A percentile compares a stretch with the other conserved stretches of the same genome.
Conservation (phyloP, 2,329 filamentous ascomycete species). For the Clonostachys byssicola region DNA sequence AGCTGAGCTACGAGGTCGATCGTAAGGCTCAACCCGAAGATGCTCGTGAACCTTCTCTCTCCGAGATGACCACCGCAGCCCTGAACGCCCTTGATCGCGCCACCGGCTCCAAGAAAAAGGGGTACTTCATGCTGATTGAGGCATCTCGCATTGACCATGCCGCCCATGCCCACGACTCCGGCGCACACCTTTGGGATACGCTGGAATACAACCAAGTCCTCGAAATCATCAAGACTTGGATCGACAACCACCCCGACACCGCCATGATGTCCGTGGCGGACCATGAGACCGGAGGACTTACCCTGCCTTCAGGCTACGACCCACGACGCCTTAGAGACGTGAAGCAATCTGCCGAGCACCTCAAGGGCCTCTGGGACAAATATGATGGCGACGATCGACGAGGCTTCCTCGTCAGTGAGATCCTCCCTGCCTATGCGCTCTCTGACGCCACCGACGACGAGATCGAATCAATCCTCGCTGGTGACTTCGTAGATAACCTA, state of each 20-base stretch:
- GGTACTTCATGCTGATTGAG: constrained; percentile 23
- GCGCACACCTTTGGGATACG: constrained; percentile 40
- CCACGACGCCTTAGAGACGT: constrained; percentile 16
- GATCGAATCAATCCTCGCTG: constrained; percentile 12
- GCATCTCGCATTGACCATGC: constrained; percentile 24
- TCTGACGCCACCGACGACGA: constrained; percentile 14
- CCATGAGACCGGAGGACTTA: constrained; percentile 30
- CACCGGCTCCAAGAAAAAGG: constrained; percentile 18
- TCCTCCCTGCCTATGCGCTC: constrained; percentile 21
- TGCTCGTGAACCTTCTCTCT: constrained; percentile 9
- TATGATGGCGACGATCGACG: constrained; percentile 19
- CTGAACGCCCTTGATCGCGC: constrained; percentile 23
- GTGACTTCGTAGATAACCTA: constrained; percentile 14
- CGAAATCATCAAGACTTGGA: constrained; percentile 23
- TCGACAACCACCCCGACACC: constrained; percentile 27
- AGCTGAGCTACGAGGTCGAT: constrained; percentile 25
- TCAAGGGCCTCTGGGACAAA: constrained; percentile 12
- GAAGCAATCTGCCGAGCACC: constrained; percentile 16
- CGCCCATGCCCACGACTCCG: constrained; percentile 45
- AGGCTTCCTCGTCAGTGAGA: constrained; percentile 12
- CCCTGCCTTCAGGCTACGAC: constrained; percentile 22
- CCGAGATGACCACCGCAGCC: constrained; percentile 20
- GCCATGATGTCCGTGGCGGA: constrained; percentile 28
- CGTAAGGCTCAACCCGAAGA: constrained; percentile 12
- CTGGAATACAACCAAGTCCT: constrained; percentile 29